phyloP scores from a whole-genome alignment of 805 yeast genomes.

The Monosporozyma solicola region DNA sequence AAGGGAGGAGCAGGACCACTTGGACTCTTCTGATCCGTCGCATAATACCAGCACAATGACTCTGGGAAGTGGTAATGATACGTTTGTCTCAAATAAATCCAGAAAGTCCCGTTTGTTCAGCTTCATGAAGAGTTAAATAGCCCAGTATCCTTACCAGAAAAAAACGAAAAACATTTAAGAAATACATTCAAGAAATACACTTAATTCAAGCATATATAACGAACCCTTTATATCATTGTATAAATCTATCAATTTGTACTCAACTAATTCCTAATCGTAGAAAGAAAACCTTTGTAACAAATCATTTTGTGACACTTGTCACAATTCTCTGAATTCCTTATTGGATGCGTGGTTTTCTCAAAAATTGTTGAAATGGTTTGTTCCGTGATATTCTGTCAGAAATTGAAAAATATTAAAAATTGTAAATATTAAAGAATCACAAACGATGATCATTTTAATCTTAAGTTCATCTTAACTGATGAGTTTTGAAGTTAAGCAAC shows the following conservation, averaged over 20 bases:
- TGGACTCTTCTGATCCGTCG: background rate
- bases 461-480: background rate
- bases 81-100: background rate
- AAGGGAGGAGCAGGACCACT: background rate
- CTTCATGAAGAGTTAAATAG: slow-evolving; percentile 3
- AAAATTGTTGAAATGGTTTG: background rate
- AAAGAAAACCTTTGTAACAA: background rate
- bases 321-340: background rate
- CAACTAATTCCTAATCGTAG: background rate
- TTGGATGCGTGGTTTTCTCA: background rate
- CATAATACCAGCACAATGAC: slow-evolving; percentile 1
- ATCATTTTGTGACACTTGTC: background rate
- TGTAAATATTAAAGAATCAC: background rate
- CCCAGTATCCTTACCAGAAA: background rate
- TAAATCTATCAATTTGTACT: background rate
- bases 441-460: background rate
- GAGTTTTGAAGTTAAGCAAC: no score
- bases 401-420: background rate
- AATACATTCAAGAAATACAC: background rate
- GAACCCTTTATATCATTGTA: background rate
- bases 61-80: background rate
- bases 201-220: background rate
- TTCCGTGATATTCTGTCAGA: background rate
- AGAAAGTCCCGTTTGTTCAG: slow-evolving; percentile 6
- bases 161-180: background rate